phyloP scores from a whole-genome alignment of 495 filamentous ascomycete species.

The Penicillium robsamsonii region DNA sequence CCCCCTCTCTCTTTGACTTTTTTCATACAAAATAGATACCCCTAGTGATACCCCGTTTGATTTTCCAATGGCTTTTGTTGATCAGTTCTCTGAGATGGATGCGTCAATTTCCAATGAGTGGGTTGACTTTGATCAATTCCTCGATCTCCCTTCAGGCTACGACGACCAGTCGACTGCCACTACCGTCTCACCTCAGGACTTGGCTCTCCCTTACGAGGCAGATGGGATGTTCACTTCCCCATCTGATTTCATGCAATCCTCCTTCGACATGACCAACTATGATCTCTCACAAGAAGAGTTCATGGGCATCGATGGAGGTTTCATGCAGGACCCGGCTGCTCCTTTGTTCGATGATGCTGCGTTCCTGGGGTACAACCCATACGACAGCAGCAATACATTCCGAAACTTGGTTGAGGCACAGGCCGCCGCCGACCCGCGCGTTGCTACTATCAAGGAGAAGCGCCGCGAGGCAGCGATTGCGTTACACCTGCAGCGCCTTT shows the following conservation, averaged over 20 bases:
- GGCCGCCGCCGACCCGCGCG: slow-evolving; percentile 35
- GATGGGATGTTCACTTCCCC: slow-evolving; percentile 26
- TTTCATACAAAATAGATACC: slow-evolving; percentile 9
- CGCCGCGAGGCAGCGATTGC: slow-evolving; percentile 45
- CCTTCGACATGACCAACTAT: slow-evolving; percentile 32
- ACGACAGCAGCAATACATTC: slow-evolving; percentile 26
- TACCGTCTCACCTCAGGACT: slow-evolving; percentile 36
- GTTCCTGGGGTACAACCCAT: slow-evolving; percentile 25
- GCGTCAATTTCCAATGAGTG: slow-evolving; percentile 27
- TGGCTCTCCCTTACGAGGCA: slow-evolving; percentile 29
- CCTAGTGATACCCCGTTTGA: slow-evolving; percentile 10
- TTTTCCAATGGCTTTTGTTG: slow-evolving; percentile 27
- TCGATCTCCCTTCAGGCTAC: slow-evolving; percentile 36
- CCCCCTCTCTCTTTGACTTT: slow-evolving; percentile 6
- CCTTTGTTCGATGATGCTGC: slow-evolving; percentile 28
- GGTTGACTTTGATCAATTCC: slow-evolving; percentile 41
- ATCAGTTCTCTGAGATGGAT: slow-evolving; percentile 24
- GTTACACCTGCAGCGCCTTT: slow-evolving; percentile 40
- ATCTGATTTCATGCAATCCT: slow-evolving; percentile 21
- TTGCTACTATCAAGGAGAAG: slow-evolving; percentile 44
- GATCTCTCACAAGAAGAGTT: slow-evolving; percentile 24
- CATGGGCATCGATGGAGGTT: slow-evolving; percentile 23
- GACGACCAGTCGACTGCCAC: slow-evolving; percentile 35
- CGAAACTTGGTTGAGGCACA: slow-evolving; percentile 43
- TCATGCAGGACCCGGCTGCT: slow-evolving; percentile 22